Evolutionary conservation across 2,329 filamentous ascomycete genomes (phyloP).

Genomic region (Sporothrix schenckii): DNA sequence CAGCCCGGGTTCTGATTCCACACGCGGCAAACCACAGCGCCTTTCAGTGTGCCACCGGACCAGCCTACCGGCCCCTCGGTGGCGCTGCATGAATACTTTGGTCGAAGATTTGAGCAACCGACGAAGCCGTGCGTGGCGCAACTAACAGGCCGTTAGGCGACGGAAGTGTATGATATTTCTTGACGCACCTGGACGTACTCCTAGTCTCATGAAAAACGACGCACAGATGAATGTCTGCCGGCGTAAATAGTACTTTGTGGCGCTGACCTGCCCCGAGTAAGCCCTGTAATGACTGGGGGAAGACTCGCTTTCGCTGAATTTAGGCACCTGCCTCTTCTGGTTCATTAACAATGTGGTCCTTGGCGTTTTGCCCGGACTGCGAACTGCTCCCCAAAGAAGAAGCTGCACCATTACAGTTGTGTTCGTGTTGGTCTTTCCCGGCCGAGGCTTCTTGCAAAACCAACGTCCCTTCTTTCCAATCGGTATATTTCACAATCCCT

Average conservation of each 20-base stretch:
- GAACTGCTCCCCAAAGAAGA: neutral
- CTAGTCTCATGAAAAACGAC: neutral
- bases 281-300: neutral
- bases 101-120: slow-evolving; percentile 1
- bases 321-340: slow-evolving; percentile 27
- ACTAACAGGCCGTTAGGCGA: neutral
- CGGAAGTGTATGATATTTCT: no score
- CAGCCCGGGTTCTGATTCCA: slow-evolving; percentile 4
- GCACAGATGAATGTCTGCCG: neutral
- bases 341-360: no score
- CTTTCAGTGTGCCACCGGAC: no score
- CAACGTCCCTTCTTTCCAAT: neutral
- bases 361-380: neutral
- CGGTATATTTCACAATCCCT: neutral
- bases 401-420: no score
- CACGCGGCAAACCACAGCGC: neutral
- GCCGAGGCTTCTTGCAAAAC: neutral
- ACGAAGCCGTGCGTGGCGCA: neutral
- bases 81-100: neutral
- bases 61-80: neutral
- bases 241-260: neutral
- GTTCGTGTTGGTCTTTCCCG: neutral
- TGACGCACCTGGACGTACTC: neutral
- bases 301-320: slow-evolving; percentile 1
- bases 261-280: neutral